Evolutionary conservation across 1,284 basidiomycete genomes (phyloP), one percentile per base, ranked within the genome.

Genomic region (Taiwanofungus camphoratus): DNA sequence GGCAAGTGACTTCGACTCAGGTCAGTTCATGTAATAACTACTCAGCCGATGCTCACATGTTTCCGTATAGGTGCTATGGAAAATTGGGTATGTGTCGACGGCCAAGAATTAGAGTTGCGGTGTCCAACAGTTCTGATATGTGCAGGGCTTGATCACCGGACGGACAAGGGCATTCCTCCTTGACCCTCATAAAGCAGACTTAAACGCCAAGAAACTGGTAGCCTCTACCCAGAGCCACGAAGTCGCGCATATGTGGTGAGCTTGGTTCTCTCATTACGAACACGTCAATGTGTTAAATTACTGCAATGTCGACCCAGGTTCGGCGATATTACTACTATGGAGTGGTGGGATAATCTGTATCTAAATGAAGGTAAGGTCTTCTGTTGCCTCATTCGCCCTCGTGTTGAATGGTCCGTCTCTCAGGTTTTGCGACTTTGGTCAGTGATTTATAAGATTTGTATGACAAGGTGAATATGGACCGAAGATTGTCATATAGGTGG

Each of bases 291-390:
- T 7, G 6, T 15, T 27, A 16, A 29, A 29, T 29, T 31, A 18
- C 31, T 8, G 26, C 27, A 12, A 26, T 21, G 2, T 9, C 6
- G 19, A 8, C 19, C 56, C 59, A 67, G 86, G 87, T 93, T 93
- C 58, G 90, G 91, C 36, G 85, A 94, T 63, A 89, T 93, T 56
- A 86, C 88, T 13, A 95, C 91, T 1, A 92, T 93, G 87, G 79
- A 80, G 55, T 96, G 91, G 91, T 95, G 92, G 92, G 86, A 91
- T 54, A 87, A 89, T 63, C 71, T 93, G 34, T 92, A 86, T 61
- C 70, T 93, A 57, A 92, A 92, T 51, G 84, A 88, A 75, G 82
- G 80, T 76, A 38, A 29, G 2, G 33, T 13, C 4, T 11, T 24
- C 6, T 22, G 19, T 12, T 26, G 15, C 2, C 12, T 21, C 15